A percentile compares a stretch with the other conserved stretches of the same genome.
Evolutionary conservation across 2,329 filamentous ascomycete genomes (phyloP).

Genomic region (Arthrocladium fulminans): DNA sequence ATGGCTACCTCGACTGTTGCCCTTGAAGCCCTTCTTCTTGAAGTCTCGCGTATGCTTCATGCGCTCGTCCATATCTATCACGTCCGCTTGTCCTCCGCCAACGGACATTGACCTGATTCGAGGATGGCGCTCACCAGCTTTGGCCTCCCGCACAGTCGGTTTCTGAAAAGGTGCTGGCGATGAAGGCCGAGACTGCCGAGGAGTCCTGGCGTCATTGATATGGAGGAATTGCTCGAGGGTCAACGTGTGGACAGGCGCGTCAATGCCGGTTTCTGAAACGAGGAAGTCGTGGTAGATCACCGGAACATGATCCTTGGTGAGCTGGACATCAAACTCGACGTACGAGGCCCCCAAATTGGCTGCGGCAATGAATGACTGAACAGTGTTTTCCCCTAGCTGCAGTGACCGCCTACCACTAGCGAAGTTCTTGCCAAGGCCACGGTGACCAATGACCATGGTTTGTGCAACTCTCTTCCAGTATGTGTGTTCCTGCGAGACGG

Average conservation of each 20-base stretch:
- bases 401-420: conserved; percentile 71
- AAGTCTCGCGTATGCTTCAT: conserved; percentile 98
- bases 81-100: conserved; percentile 39
- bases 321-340: conserved; percentile 75
- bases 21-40: conserved; percentile 91
- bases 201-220: conserved; percentile 54
- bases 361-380: conserved; percentile 90
- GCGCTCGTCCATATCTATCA: conserved; percentile 59
- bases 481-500: conserved; percentile 78
- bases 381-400: conserved; percentile 91
- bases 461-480: conserved; percentile 92
- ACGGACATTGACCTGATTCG: conserved; percentile 52
- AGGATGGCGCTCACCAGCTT: conserved; percentile 19
- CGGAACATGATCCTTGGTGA: conserved; percentile 97
- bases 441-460: conserved; percentile 70
- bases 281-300: conserved; percentile 98
- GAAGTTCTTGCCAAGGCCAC: conserved; percentile 79
- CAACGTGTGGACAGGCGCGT: conserved; percentile 89
- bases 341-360: conserved; percentile 78
- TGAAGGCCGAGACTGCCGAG: conserved; percentile 38
- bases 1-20: conserved; percentile 84
- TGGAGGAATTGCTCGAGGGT: conserved; percentile 94
- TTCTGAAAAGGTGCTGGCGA: conserved; percentile 33
- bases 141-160: conserved; percentile 18
- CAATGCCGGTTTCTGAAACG: conserved; percentile 93